Conservation (phyloP, 1,139 yeast genomes). For the Pneumocystis carinii region DNA sequence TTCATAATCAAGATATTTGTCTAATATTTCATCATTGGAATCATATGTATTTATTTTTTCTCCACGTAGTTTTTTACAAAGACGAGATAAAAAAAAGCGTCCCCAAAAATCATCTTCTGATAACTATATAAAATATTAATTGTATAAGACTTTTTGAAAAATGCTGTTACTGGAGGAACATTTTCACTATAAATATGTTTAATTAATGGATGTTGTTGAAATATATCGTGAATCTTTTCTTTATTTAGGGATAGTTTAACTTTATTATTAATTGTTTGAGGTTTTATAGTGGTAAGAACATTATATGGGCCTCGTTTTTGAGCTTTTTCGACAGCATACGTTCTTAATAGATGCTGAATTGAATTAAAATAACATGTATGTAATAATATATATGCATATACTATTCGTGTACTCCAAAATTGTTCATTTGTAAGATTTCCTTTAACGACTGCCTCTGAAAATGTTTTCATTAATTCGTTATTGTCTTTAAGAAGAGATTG, state of each 20-base stretch:
- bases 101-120: slow-evolving; percentile 93
- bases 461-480: slow-evolving; percentile 53
- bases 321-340: slow-evolving; percentile 67
- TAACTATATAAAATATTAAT: not conserved
- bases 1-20: slow-evolving; percentile 38
- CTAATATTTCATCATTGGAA: slow-evolving; percentile 72
- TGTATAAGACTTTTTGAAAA: slow-evolving; percentile 25
- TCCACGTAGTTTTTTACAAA: slow-evolving; percentile 78
- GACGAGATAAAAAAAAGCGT: slow-evolving; percentile 78
- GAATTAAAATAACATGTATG: not conserved
- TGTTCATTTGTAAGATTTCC: slow-evolving; percentile 48
- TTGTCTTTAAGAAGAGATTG: slow-evolving; percentile 61
- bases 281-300: slow-evolving; percentile 82
- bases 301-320: slow-evolving; percentile 90
- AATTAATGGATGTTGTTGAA: slow-evolving; percentile 87
- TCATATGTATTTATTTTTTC: slow-evolving; percentile 64
- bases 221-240: slow-evolving; percentile 77
- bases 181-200: slow-evolving; percentile 75
- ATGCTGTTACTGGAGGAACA: slow-evolving; percentile 42
- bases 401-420: slow-evolving; percentile 74
- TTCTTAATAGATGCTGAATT: slow-evolving; percentile 45
- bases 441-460: slow-evolving; percentile 71
- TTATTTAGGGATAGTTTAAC: slow-evolving; percentile 85
- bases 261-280: slow-evolving; percentile 45
- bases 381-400: not conserved